A percentile compares a stretch with the other conserved stretches of the same genome.
phyloP scores from a whole-genome alignment of 805 yeast genomes.

The Teunomyces pallodes region DNA sequence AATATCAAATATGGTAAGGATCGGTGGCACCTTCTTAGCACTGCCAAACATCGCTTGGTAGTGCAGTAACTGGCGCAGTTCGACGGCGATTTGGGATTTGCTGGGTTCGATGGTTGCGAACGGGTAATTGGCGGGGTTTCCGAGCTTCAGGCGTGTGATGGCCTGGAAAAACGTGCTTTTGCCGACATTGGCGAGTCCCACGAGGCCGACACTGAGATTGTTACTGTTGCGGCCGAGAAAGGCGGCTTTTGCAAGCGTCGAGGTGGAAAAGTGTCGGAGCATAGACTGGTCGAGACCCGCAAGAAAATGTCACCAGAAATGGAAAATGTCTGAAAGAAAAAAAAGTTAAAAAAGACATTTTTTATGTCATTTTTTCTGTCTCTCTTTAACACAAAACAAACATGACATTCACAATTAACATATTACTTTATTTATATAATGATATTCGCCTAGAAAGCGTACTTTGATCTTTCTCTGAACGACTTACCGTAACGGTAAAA shows the following conservation, averaged over 20 bases:
- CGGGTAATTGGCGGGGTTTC: constrained; percentile 55
- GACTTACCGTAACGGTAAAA: constrained; percentile 47
- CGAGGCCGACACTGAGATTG: constrained; percentile 42
- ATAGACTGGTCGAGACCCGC: neutral
- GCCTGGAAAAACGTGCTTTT: constrained; percentile 49
- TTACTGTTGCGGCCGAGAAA: constrained; percentile 34
- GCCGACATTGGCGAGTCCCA: constrained; percentile 61
- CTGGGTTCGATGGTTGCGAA: constrained; percentile 77
- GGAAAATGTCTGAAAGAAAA: neutral
- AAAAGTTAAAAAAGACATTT: neutral
- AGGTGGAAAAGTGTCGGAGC: neutral
- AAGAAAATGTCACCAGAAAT: neutral
- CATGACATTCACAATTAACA: no score
- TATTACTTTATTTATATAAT: neutral
- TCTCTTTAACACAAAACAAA: no score
- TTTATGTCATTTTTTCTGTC: no score
- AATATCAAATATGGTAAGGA: constrained; percentile 60
- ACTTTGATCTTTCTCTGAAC: constrained; percentile 17
- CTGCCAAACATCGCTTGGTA: constrained; percentile 50
- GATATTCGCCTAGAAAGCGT: constrained; percentile 8
- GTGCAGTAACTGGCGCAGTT: constrained; percentile 40
- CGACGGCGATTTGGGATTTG: constrained; percentile 33
- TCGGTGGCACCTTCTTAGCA: constrained; percentile 50
- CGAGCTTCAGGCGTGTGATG: constrained; percentile 57
- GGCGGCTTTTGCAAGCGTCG: neutral